These are phyloP conservation scores for Dalbergia cochinchinensis DNA, from an alignment of 306 rosid genomes.

Conservation along the genomic window DNA sequence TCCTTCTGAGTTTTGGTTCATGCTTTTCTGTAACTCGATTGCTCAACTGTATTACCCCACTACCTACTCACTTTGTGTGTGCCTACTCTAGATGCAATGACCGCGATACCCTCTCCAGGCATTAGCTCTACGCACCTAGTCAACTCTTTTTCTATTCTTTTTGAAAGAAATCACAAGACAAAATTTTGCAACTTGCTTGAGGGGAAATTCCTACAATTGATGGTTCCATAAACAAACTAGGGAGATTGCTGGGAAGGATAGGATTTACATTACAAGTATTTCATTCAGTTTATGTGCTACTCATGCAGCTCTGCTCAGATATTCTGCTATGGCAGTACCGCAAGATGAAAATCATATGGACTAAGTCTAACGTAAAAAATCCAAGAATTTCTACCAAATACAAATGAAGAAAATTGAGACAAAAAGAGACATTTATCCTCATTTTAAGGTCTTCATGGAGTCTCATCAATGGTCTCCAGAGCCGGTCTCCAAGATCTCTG, in stretches of 20 bases:
- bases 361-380: constrained; percentile 35
- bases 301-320: constrained; percentile 1
- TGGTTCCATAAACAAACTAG: too few species aligned
- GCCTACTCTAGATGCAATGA: too few species aligned
- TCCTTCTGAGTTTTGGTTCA: too few species aligned
- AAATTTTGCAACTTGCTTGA: not conserved
- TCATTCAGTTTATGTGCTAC: constrained; percentile 2
- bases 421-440: not conserved
- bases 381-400: constrained; percentile 42
- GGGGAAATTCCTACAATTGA: too few species aligned
- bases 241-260: too few species aligned
- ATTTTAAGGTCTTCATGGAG: constrained; percentile 45
- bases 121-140: too few species aligned
- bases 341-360: constrained; percentile 4
- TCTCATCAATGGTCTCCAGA: constrained; percentile 84
- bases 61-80: too few species aligned
- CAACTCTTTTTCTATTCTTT: too few species aligned
- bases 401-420: constrained; percentile 24
- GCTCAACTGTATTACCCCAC: too few species aligned
- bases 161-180: not conserved
- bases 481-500: constrained; percentile 95
- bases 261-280: constrained; percentile 36
- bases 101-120: too few species aligned
- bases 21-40: too few species aligned
- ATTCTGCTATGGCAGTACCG: not conserved